Percentiles rank a stretch among this genome's conserved stretches.
phyloP scores from a whole-genome alignment of 2,329 filamentous ascomycete species.

The Myrmaecium sp. region DNA sequence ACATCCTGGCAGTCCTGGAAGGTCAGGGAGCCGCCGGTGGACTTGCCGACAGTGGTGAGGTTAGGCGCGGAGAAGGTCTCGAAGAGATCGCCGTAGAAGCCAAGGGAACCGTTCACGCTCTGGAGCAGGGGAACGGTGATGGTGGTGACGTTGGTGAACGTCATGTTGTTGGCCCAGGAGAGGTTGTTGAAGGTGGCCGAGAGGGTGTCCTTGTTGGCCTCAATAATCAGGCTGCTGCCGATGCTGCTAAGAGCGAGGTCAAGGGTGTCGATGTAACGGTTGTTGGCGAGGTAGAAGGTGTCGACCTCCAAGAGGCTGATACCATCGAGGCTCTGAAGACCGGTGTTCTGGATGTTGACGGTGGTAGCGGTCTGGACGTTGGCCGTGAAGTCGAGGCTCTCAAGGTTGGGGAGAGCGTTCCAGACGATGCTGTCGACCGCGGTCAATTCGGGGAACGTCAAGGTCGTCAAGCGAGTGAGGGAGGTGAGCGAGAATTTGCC shows the following conservation, averaged over 20 bases:
- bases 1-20: slow-evolving; percentile 40
- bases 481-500: slow-evolving; percentile 53
- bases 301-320: slow-evolving; percentile 62
- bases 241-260: slow-evolving; percentile 65
- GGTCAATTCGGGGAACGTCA: slow-evolving; percentile 50
- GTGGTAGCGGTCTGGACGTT: slow-evolving; percentile 49
- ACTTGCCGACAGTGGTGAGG: slow-evolving; percentile 49
- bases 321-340: slow-evolving; percentile 59
- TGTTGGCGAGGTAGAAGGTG: slow-evolving; percentile 76
- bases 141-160: slow-evolving; percentile 61
- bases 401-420: slow-evolving; percentile 50
- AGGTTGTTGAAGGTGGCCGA: slow-evolving; percentile 63
- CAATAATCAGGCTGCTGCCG: slow-evolving; percentile 51
- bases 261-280: slow-evolving; percentile 60
- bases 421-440: slow-evolving; percentile 52
- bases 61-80: slow-evolving; percentile 45
- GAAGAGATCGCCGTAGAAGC: slow-evolving; percentile 69
- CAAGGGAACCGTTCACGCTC: slow-evolving; percentile 60
- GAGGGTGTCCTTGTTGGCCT: slow-evolving; percentile 62
- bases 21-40: slow-evolving; percentile 38
- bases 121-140: slow-evolving; percentile 58
- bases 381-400: slow-evolving; percentile 42
- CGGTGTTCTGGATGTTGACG: slow-evolving; percentile 73
- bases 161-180: slow-evolving; percentile 60
- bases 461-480: slow-evolving; percentile 48